Evolutionary conservation across 2,329 filamentous ascomycete species (phyloP).

Genomic region (Alternaria infectoria): DNA sequence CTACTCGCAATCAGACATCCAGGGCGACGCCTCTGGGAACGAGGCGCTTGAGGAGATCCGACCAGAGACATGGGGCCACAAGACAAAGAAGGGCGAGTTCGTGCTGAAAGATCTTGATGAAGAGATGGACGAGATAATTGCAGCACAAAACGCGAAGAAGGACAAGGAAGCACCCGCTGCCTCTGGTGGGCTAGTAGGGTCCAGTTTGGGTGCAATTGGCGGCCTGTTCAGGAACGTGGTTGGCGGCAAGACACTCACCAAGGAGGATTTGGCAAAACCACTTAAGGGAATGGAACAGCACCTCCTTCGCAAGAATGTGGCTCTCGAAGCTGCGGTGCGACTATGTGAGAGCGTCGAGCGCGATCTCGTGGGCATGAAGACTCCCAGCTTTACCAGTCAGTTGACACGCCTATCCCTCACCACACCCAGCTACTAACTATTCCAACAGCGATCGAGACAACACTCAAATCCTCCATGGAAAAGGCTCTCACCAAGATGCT

Average conservation of each 20-base stretch:
- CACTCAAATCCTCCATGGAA: slow-evolving; percentile 86
- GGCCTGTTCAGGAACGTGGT: slow-evolving; percentile 94
- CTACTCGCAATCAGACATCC: slow-evolving; percentile 75
- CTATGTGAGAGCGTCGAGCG: slow-evolving; percentile 90
- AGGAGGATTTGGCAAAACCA: slow-evolving; percentile 86
- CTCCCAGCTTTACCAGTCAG: slow-evolving; percentile 81
- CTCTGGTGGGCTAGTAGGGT: slow-evolving; percentile 72
- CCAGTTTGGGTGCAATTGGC: slow-evolving; percentile 80
- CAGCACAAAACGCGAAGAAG: slow-evolving; percentile 71
- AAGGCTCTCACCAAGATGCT: slow-evolving; percentile 92
- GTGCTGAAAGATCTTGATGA: slow-evolving; percentile 92
- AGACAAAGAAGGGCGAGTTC: slow-evolving; percentile 87
- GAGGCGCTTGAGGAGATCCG: slow-evolving; percentile 76
- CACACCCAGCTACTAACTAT: slow-evolving; percentile 14
- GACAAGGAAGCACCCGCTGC: slow-evolving; percentile 31
- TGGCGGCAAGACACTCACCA: slow-evolving; percentile 89
- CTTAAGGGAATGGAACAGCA: slow-evolving; percentile 97
- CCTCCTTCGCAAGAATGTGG: slow-evolving; percentile 92
- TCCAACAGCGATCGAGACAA: slow-evolving; percentile 71
- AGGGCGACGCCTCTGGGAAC: slow-evolving; percentile 56
- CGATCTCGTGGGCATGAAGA: slow-evolving; percentile 89
- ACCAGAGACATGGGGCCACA: slow-evolving; percentile 81
- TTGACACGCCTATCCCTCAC: neutral
- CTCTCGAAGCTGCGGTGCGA: slow-evolving; percentile 88
- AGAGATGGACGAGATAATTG: slow-evolving; percentile 88